Evolutionary conservation across 2,329 filamentous ascomycete genomes (phyloP), one percentile per base, ranked within the genome.

Genomic region (Camillea tinctor): DNA sequence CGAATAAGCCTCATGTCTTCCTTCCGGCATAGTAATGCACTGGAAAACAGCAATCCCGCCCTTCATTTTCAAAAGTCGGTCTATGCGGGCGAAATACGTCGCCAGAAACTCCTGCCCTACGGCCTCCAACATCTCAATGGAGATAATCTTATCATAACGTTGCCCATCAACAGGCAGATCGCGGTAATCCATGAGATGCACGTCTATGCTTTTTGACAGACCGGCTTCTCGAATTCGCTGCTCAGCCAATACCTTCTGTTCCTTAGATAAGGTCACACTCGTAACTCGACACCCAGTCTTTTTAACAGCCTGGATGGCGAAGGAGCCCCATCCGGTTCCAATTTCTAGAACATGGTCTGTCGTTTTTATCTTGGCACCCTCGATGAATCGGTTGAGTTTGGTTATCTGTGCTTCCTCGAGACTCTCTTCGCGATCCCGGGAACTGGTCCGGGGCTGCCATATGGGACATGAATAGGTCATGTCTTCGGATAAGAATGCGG

Each of bases 391-490:
- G 60, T 82, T 76, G 15, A 92, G 75, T 71, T 92, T 92, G 17
- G 84, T 84, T 70, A 84, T 81, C 71, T 92, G 89, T 1, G 89
- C 89, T 20, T 82, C 76, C 69, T 90, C 84, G 0, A 91, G 76
- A 0, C 80, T 79, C 69, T 91, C 88, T 57, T 79, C 76, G 4
- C 72, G 65, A n/a, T 72, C 72, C 48, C 74, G 64, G 3, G 75
- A 68, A 52, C 79, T 75, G 11, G 76, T 76, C 40, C 72, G 74
- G 0, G 75, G 76, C 51, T 80, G 76, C 88, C 88, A 90, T 54
- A 90, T 86, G 2, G 88, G 84, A 69, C 88, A 90, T 0, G 87
- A 90, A 68, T 91, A 91, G 3, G 88, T 91, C 88, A 92, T 91
- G 69, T 91, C 89, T n/a, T 84, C 80, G 0, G 87, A 90, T 24